Base-by-base conservation (phyloP, 768 basidiomycete genomes). In the Agaricus bisporus region DNA sequence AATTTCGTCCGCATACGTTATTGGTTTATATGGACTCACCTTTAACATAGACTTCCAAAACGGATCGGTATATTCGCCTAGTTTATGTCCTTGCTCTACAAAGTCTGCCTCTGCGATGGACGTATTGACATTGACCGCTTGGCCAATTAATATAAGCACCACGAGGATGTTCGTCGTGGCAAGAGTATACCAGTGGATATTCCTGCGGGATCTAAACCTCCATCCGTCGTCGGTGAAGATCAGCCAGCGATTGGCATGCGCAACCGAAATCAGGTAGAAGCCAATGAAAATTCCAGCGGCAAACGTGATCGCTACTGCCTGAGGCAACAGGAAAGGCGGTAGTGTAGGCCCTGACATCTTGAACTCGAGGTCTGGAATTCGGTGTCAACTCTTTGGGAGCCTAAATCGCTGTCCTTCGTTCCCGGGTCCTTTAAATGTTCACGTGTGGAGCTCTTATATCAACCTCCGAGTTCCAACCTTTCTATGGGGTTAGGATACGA, bases 221-320 rank as follows among this genome's bases (percentile, higher is more conserved):
- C 55, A 56, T 38, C 55, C 55, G 29, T 49, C 48, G 28, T 55
- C 54, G 8, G 41, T 25, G 8, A 55, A 49, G 28, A 54, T 18
- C 12, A 55, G 26, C 47, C 48, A 55, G 10, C 48, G 46, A 26
- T 36, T 42, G 42, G 47, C 26, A 37, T 18, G 49, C 3, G 22
- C 11, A 11, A 43, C 17, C 0, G 54, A 37, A 26, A 41, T 22
- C 3, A 49, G 7, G 36, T 49, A 55, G 10, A 55, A 29, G 5
- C 54, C 54, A 38, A 25, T 42, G 17, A 48, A 17, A 10, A 48
- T 18, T 12, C 44, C 52, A 8, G 20, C 45, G 10, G 45, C 39
- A 26, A 54, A 54, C 3, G 26, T 45, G 14, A 39, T 39, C 3
- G n/a, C 44, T 9, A 54, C 36, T 12, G 12, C 22, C 26, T 47